Conservation (phyloP, 2,329 filamentous ascomycete genomes). For the Xylariaceae sp. region DNA sequence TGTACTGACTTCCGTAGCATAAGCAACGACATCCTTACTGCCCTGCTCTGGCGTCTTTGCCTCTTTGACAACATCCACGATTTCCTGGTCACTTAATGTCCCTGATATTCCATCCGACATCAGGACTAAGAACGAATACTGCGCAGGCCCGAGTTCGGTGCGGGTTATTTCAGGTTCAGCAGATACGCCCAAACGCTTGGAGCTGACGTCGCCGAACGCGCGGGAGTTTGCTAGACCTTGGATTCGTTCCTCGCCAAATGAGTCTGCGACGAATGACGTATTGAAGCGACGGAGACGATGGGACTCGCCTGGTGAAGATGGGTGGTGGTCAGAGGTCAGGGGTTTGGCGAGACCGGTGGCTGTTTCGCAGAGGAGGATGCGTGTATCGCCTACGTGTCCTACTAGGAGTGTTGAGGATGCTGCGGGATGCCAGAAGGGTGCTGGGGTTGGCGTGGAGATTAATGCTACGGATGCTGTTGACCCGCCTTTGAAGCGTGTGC, state of each 20-base stretch:
- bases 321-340: slow-evolving; percentile 88
- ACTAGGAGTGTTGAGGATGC: slow-evolving; percentile 80
- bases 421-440: slow-evolving; percentile 92
- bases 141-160: slow-evolving; percentile 74
- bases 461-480: slow-evolving; percentile 88
- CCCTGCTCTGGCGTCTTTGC: slow-evolving; percentile 86
- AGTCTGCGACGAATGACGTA: slow-evolving; percentile 83
- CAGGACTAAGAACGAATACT: slow-evolving; percentile 87
- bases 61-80: slow-evolving; percentile 94
- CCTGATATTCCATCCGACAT: slow-evolving; percentile 88
- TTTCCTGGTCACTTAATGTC: slow-evolving; percentile 85
- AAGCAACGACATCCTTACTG: slow-evolving; percentile 73
- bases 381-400: slow-evolving; percentile 90
- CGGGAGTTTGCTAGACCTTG: slow-evolving; percentile 90
- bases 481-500: slow-evolving; percentile 82
- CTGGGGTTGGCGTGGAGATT: slow-evolving; percentile 86
- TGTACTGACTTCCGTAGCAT: slow-evolving; percentile 78
- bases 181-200: slow-evolving; percentile 88
- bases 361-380: slow-evolving; percentile 86
- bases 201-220: slow-evolving; percentile 87
- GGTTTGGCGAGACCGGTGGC: slow-evolving; percentile 76
- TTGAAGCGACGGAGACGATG: slow-evolving; percentile 82
- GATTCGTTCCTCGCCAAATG: slow-evolving; percentile 96
- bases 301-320: slow-evolving; percentile 80
- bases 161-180: slow-evolving; percentile 88